Evolutionary conservation across 2,329 filamentous ascomycete species (phyloP).

Genomic region (Ustulina deusta): DNA sequence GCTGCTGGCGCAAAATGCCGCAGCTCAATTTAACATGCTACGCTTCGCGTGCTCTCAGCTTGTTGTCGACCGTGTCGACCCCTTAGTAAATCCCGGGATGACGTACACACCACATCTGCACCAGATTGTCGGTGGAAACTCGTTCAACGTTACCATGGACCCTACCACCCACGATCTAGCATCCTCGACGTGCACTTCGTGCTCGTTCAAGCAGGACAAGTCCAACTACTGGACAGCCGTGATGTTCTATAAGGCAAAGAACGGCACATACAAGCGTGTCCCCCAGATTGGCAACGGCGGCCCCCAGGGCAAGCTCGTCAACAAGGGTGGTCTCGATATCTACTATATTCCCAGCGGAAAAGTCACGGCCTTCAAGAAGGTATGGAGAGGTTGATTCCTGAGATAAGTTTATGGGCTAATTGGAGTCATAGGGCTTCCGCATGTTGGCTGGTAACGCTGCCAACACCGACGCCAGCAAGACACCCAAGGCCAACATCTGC

Average conservation of each 20-base stretch:
- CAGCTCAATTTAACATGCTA: constrained; percentile 57
- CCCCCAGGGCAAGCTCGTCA: constrained; percentile 57
- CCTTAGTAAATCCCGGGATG: constrained; percentile 60
- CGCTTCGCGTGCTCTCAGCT: constrained; percentile 62
- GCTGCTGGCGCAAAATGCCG: constrained; percentile 50
- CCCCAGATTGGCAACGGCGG: constrained; percentile 60
- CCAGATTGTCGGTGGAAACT: constrained; percentile 61
- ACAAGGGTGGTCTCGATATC: constrained; percentile 59
- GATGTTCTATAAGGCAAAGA: constrained; percentile 59
- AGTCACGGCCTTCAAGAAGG: constrained; percentile 57
- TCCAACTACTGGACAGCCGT: constrained; percentile 63
- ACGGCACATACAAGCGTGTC: constrained; percentile 58
- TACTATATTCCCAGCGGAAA: constrained; percentile 60
- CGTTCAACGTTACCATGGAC: constrained; percentile 60
- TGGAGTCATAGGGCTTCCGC: constrained; percentile 56
- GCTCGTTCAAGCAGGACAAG: constrained; percentile 58
- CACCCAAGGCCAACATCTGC: constrained; percentile 58
- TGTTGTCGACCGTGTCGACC: constrained; percentile 60
- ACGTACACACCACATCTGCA: constrained; percentile 60
- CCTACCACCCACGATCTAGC: constrained; percentile 53
- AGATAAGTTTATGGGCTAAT: constrained; percentile 1
- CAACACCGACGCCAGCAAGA: constrained; percentile 56
- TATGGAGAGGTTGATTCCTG: constrained; percentile 30
- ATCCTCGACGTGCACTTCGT: constrained; percentile 58
- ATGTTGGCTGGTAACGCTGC: constrained; percentile 60